Base-by-base conservation (phyloP, 1,139 yeast genomes). In the Debaryomyces sp. region DNA sequence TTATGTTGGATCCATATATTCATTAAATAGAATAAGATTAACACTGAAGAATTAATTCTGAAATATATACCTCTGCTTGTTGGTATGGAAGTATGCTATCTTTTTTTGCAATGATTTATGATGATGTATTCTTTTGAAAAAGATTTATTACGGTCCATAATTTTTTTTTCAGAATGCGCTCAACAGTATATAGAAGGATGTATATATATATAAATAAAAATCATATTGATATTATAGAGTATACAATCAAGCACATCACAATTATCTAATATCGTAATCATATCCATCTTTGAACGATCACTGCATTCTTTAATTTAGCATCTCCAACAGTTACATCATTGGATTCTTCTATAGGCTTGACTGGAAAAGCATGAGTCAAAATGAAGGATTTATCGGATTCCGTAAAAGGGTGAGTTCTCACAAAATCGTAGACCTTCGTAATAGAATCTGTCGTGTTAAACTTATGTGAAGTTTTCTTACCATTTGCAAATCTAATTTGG, bases 401-500 rank as follows among this genome's bases (percentile, higher is more conserved):
- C 44, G 80, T 72, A 38, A 71, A 71, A 50, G 77, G 77, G 46
- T 76, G 75, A 23, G 49, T 54, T 44, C 75, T 71, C 12, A 90
- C 95, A 67, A 81, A 88, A 13, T 83, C 86, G 62, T 87, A 92
- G 13, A 94, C 80, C 27, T 64, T 75, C 44, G 81, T 74, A n/a
- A 92, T 85, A 0, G 89, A 72, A 49, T 87, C 96, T 1, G 78
- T 58, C 3, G 90, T 74, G 54, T 82, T 75, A 64, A 94, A 87
- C 47, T 80, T 80, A 43, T 82, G 83, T 8, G 90, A 78, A 22
- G 80, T 74, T 51, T 88, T 78, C 55, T 84, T 78, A 3, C 98
- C 98, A 59, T 83, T 87, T 1, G 96, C 95, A 54, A 92, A 80
- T 61, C 98, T 81, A 23, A 94, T 82, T 68, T 91, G 97, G 4